Base-by-base conservation (phyloP, 345 rosid genomes). In the Eucalyptus regnans region DNA sequence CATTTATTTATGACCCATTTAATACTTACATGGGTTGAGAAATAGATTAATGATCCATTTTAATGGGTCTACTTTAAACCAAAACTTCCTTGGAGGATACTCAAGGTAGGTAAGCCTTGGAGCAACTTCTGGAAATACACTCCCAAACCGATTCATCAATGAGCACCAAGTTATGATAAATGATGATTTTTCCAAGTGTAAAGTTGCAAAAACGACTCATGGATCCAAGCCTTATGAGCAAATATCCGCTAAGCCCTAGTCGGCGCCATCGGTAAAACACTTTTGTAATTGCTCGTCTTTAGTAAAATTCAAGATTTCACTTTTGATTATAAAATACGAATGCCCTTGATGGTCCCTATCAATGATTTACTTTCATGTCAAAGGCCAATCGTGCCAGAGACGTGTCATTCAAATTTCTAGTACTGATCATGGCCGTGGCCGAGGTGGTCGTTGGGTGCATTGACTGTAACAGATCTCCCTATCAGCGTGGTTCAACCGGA, bases 281-380 rank as follows among this genome's bases (percentile, higher is more conserved):
- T 29, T 27, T 60, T 12, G 15, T 87, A 80, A 62, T 41, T 10
- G 4, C 13, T 87, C 23, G 50, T 79, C 89, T 89, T 86, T 54
- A 62, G 52, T 89, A 86, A 86, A 89, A 50, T 68, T 66, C 79
- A 80, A 43, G 80, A 76, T 87, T 87, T 87, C 79, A 52, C 51
- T 87, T 89, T 9, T 86, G 86, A 89, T 87, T 86, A 89, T 86
- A 86, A 86, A 89, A 17, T 86, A 86, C 86, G 54, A 89, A 89
- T 89, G 56, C 54, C 76, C 68, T 48, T 33, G 86, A 89, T 85
- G 50, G 86, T 89, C 88, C 71, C 68, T 86, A 85, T 86, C 58
- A 86, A 41, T 86, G 25, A 31, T 52, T 86, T 86, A 86, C 20
- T 85, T 25, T 50, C n/a, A 85, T 85, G 2, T 29, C 87, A 44